Evolutionary conservation across 1,139 yeast genomes (phyloP).

Genomic region (Yamadazyma dushanensis): DNA sequence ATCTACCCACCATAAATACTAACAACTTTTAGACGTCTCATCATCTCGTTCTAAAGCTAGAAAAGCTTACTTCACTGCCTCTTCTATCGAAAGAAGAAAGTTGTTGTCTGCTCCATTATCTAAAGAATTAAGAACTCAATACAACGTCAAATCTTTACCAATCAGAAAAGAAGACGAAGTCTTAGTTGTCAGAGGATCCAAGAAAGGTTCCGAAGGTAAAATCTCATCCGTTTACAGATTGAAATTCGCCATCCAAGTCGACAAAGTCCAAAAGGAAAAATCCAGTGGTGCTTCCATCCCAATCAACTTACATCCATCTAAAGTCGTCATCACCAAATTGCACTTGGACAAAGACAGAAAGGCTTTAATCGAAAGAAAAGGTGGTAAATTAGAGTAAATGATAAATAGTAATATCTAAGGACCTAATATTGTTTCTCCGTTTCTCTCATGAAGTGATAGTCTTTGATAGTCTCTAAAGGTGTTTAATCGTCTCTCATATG

Average conservation of each 20-base stretch:
- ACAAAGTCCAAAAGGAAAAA: constrained; percentile 97
- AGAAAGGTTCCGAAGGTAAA: constrained; percentile 99
- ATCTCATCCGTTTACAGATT: constrained; percentile 98
- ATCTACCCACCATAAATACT: constrained; percentile 6
- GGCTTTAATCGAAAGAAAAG: constrained; percentile 75
- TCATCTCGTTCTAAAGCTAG: constrained; percentile 99
- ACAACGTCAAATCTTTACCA: constrained; percentile 95
- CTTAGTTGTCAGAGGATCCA: constrained; percentile 95
- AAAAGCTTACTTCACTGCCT: constrained; percentile 99
- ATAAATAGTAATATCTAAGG: constrained; percentile 6
- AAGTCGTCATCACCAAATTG: constrained; percentile 98
- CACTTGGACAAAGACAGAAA: constrained; percentile 99
- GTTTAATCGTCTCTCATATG: too few relatives aligned
- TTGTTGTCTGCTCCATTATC: constrained; percentile 98
- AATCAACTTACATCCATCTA: constrained; percentile 97
- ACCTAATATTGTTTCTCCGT: not conserved
- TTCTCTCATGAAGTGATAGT: not conserved
- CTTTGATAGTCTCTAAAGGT: too few relatives aligned
- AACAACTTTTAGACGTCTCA: constrained; percentile 79
- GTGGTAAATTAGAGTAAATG: constrained; percentile 38
- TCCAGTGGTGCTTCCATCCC: constrained; percentile 98
- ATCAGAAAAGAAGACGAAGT: constrained; percentile 99
- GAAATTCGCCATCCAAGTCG: constrained; percentile 95
- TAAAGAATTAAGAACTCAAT: constrained; percentile 97
- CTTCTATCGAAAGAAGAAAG: constrained; percentile 94